phyloP scores from a whole-genome alignment of 2,329 filamentous ascomycete genomes.

The Aspergillus arachidicola region DNA sequence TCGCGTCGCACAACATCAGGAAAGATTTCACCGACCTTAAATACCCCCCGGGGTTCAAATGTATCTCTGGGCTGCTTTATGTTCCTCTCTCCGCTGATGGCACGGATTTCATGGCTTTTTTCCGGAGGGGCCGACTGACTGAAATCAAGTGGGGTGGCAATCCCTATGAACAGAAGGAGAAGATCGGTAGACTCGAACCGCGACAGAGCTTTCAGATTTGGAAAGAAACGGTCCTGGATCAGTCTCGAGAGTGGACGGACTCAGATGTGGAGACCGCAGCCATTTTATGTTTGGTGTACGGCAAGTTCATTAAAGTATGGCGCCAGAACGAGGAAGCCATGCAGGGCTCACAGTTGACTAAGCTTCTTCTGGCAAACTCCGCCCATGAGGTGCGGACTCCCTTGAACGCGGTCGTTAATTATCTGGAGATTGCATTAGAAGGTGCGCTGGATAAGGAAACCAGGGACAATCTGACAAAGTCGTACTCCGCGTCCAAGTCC shows the following conservation, averaged over 20 bases:
- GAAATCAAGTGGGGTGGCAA: slow-evolving; percentile 74
- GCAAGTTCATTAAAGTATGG: slow-evolving; percentile 91
- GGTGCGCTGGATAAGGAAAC: slow-evolving; percentile 78
- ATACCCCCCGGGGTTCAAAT: slow-evolving; percentile 76
- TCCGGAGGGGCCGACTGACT: slow-evolving; percentile 76
- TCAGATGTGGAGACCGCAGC: slow-evolving; percentile 88
- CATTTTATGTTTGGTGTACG: slow-evolving; percentile 84
- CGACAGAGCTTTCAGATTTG: slow-evolving; percentile 79
- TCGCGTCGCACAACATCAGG: slow-evolving; percentile 74
- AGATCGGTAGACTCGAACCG: slow-evolving; percentile 73
- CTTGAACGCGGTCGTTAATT: slow-evolving; percentile 92
- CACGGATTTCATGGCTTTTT: slow-evolving; percentile 86
- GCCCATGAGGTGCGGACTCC: slow-evolving; percentile 91
- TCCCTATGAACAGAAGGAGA: slow-evolving; percentile 67
- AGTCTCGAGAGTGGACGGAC: slow-evolving; percentile 84
- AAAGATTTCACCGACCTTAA: slow-evolving; percentile 79
- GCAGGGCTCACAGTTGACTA: slow-evolving; percentile 78
- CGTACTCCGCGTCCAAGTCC: slow-evolving; percentile 88
- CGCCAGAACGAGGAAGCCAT: slow-evolving; percentile 83
- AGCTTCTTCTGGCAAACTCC: slow-evolving; percentile 79
- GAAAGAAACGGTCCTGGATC: slow-evolving; percentile 79
- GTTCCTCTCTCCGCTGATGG: slow-evolving; percentile 78
- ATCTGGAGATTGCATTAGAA: slow-evolving; percentile 86
- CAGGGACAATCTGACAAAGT: slow-evolving; percentile 78
- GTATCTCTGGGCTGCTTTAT: slow-evolving; percentile 77